Evolutionary conservation across 495 filamentous ascomycete genomes (phyloP), one percentile per base, ranked within the genome.

Genomic region (Baudoinia panamericana): DNA sequence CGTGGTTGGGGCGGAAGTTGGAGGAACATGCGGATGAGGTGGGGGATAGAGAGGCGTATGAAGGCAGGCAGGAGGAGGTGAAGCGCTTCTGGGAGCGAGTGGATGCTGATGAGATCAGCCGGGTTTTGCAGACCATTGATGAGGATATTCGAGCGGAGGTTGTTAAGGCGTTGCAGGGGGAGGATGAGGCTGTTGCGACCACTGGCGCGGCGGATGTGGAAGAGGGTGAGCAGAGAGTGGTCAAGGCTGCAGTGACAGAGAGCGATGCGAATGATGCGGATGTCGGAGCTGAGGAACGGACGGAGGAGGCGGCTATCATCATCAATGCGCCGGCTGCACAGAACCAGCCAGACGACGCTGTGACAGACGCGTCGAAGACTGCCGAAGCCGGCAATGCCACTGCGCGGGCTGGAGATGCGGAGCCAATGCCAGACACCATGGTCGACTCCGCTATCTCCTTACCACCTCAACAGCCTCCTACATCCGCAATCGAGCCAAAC

Each of bases 1-100:
- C 79, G 36, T 92, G 71, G 49, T 65, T 97, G 16, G 86, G 81
- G 12, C 80, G 77, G 59, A 79, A 82, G 54, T 66, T 88, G n/a
- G 63, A 70, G 12, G 71, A 84, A 50, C 63, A 73, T 16, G 79
- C 84, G 4, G 73, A 84, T 51, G 68, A 83, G 56, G 69, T 75
- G 18, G 76, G 75, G 5, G 70, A 84, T 32, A 53, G 80, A 17
- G 78, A 85, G 33, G 71, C 66, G 10, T 80, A 80, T 50, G 61
- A 71, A 29, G 58, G 61, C 13, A 66, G 84, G 16, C 79, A 95
- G 52, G 72, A 71, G 39, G 88, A 92, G 41, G 82, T 85, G 8
- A 70, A 71, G 15, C 64, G 65, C 9, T 94, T 83, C 52, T 97
- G 90, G 90, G 65, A 73, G 1, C 70, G 79, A 11, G 72, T 81